phyloP scores from a whole-genome alignment of 495 filamentous ascomycete species.

The Terfezia claveryi region DNA sequence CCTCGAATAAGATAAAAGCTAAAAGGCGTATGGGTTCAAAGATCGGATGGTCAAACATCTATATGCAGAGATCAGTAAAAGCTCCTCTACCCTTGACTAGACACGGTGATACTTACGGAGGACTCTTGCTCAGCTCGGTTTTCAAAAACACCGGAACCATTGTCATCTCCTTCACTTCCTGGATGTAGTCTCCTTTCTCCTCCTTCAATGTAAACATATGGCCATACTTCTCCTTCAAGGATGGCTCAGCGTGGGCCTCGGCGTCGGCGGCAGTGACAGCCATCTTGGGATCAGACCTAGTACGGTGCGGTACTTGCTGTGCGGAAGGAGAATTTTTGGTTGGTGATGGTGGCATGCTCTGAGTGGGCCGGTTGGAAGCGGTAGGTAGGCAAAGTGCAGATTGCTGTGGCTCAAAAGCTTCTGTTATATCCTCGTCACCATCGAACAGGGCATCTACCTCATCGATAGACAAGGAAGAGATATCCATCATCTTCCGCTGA shows the following conservation, averaged over 20 bases:
- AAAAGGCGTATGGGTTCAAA: conserved; percentile 89
- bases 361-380: conserved; percentile 44
- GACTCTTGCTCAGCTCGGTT: conserved; percentile 95
- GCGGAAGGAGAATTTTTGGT: conserved; percentile 49
- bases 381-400: conserved; percentile 10
- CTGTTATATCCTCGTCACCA: conserved; percentile 63
- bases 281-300: conserved; percentile 79
- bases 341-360: conserved; percentile 88
- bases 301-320: conserved; percentile 55
- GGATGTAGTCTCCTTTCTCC: conserved; percentile 85
- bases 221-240: conserved; percentile 87
- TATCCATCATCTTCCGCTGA: conserved; percentile 75
- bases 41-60: conserved; percentile 96
- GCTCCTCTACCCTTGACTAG: background rate
- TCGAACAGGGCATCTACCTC: conserved; percentile 86
- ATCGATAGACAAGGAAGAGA: conserved; percentile 69
- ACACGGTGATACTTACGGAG: conserved; percentile 50
- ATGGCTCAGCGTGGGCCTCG: conserved; percentile 46
- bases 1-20: background rate
- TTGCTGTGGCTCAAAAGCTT: conserved; percentile 12
- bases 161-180: conserved; percentile 95
- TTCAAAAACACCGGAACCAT: conserved; percentile 89
- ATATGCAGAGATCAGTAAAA: conserved; percentile 22
- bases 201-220: conserved; percentile 76
- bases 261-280: conserved; percentile 44